These are phyloP conservation scores for Metschnikowia borealis DNA, from an alignment of 805 yeast species.

Conservation along the genomic window DNA sequence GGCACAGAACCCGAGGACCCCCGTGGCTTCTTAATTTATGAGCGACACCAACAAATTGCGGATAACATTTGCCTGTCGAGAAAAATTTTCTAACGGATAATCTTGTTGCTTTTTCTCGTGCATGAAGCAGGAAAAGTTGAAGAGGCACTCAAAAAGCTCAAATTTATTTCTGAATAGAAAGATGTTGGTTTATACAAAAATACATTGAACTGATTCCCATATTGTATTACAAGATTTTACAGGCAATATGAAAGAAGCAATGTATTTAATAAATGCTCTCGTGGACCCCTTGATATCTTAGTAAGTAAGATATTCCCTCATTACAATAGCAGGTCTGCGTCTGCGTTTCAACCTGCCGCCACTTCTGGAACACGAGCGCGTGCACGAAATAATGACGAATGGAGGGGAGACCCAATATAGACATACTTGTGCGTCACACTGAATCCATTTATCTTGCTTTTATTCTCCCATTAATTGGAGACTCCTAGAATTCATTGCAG, in stretches of 20 bases:
- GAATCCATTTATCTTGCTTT: neutral
- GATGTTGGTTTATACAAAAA: neutral
- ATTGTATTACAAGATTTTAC: too few species aligned
- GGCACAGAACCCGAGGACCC: neutral
- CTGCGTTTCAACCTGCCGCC: neutral
- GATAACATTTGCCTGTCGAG: too few species aligned
- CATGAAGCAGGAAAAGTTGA: neutral
- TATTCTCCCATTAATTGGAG: neutral
- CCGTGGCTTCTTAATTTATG: constrained; percentile 1
- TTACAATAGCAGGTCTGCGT: too few species aligned
- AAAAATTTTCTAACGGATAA: too few species aligned
- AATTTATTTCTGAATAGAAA: neutral
- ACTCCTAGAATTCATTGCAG: neutral
- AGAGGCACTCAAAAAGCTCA: neutral
- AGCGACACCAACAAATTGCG: neutral
- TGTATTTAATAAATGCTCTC: too few species aligned
- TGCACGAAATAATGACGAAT: neutral
- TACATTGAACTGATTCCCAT: too few species aligned
- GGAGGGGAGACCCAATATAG: neutral
- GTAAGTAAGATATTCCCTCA: too few species aligned
- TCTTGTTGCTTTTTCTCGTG: neutral
- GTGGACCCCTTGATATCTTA: too few species aligned
- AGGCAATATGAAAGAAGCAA: too few species aligned
- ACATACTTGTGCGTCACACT: neutral
- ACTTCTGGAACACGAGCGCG: neutral